Evolutionary conservation across 2,329 filamentous ascomycete genomes (phyloP), one percentile per base, ranked within the genome.

Genomic region (Fusarium nygamai): DNA sequence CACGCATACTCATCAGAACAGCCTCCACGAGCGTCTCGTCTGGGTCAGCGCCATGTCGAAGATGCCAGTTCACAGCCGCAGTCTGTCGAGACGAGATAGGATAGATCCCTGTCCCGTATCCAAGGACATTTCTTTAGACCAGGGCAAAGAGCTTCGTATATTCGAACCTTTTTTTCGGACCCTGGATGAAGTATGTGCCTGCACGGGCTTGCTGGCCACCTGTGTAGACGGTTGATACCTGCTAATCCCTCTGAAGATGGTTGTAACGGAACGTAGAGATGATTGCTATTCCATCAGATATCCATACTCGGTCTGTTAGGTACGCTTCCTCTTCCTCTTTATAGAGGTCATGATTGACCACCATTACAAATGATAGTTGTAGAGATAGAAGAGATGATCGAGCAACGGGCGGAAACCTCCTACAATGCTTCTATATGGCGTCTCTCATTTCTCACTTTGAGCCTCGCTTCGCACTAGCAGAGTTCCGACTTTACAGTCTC

Each of bases 1-100:
- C 47, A 7, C 22, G 44, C 9, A 5, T 2, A 10, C 13, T 1
- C 38, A 22, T 8, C 1, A 16, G 9, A 0, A 36, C 13, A 5
- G 19, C 10, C 24, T 71, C 41, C 3, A 22, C 5, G 2, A 20
- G 8, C 1, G 24, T 56, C 20, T 33, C 22, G 22, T 67, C 33
- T 2, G 67, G 68, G 14, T 62, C n/a, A 8, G 50, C n/a, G 11
- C 27, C 41, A 7, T 63, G 24, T 0, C 5, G 12, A 8, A 71
- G 41, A 1, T 59, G 56, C 41, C 63, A 71, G 20, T 59, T 13
- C 14, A 71, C 43, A 1, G 57, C 41, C 3, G 36, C 31, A 3
- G 24, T 22, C 8, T 41, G 41, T 5, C 33, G 33, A 13, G 46
- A 31, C 0, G 6, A 7, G 39, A 68, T 68, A 27, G 8, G 17